These are phyloP conservation scores for Barnettozyma sp. DNA, from an alignment of 805 yeast species.

Conservation along the genomic window DNA sequence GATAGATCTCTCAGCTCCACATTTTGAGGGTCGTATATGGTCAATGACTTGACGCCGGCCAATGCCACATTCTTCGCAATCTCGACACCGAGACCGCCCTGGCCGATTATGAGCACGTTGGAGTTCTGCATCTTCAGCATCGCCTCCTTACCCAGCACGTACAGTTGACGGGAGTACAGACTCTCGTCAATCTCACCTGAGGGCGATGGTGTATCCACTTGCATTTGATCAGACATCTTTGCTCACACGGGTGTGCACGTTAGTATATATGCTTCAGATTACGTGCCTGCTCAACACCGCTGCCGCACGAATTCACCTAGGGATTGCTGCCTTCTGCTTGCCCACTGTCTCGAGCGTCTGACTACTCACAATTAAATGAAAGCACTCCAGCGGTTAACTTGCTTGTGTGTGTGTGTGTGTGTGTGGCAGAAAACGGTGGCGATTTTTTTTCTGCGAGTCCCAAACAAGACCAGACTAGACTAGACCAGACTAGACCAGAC, in stretches of 20 bases:
- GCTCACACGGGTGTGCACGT: neutral
- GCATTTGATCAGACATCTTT: slow-evolving; percentile 32
- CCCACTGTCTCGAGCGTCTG: too few relatives aligned
- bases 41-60: slow-evolving; percentile 92
- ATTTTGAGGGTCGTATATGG: slow-evolving; percentile 74
- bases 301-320: too few relatives aligned
- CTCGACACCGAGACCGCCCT: slow-evolving; percentile 90
- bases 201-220: slow-evolving; percentile 33
- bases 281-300: too few relatives aligned
- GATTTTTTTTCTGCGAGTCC: too few relatives aligned
- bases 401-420: too few relatives aligned
- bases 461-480: too few relatives aligned
- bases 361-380: too few relatives aligned
- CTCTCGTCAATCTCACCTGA: slow-evolving; percentile 75
- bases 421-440: too few relatives aligned
- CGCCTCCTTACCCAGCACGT: slow-evolving; percentile 95
- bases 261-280: too few relatives aligned
- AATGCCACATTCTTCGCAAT: slow-evolving; percentile 94
- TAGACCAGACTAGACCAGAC: too few relatives aligned
- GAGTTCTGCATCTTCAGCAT: slow-evolving; percentile 95
- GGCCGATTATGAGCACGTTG: slow-evolving; percentile 84
- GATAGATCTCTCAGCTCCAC: slow-evolving; percentile 69
- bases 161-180: slow-evolving; percentile 91
- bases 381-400: too few relatives aligned
- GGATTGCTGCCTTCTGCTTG: too few relatives aligned